phyloP scores from a whole-genome alignment of 2,329 filamentous ascomycete species.

The Clonostachys chloroleuca region DNA sequence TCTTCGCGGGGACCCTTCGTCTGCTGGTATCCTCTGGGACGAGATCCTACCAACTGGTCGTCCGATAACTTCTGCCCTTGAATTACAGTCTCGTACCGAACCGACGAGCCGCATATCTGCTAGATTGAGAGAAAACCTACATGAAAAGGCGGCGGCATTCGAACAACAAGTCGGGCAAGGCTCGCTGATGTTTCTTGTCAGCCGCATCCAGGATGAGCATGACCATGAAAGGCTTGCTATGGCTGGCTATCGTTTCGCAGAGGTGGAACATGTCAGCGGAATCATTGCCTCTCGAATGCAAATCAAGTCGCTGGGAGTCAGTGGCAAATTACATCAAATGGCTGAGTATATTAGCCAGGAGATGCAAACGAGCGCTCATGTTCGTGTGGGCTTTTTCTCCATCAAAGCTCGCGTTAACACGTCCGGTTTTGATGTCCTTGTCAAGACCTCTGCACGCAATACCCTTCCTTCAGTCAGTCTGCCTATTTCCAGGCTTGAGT shows the following conservation, averaged over 20 bases:
- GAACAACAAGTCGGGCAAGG: conserved; percentile 54
- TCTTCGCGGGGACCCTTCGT: conserved; percentile 57
- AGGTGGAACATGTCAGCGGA: conserved; percentile 61
- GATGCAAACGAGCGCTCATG: conserved; percentile 30
- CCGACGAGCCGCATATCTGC: too few species aligned
- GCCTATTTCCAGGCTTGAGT: conserved; percentile 44
- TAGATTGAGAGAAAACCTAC: too few species aligned
- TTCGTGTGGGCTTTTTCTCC: conserved; percentile 54
- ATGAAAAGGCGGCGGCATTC: too few species aligned
- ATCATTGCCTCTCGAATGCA: conserved; percentile 72
- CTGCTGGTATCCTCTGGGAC: conserved; percentile 69
- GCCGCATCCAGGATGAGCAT: conserved; percentile 48
- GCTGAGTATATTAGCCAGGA: conserved; percentile 47
- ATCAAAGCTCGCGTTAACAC: conserved; percentile 45
- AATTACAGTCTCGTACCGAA: too few species aligned
- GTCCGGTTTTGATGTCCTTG: conserved; percentile 60
- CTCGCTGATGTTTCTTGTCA: conserved; percentile 77
- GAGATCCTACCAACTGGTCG: conserved; percentile 66
- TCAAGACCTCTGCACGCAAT: conserved; percentile 49
- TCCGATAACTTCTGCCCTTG: background rate
- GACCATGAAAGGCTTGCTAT: conserved; percentile 64
- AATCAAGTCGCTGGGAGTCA: conserved; percentile 60
- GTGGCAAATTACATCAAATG: conserved; percentile 59
- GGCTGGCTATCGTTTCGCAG: conserved; percentile 74
- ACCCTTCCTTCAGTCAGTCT: conserved; percentile 57